Percentiles rank a stretch among this genome's conserved stretches.
phyloP scores from a whole-genome alignment of 108 stramenopile genomes.

The Bacterosira constricta region DNA sequence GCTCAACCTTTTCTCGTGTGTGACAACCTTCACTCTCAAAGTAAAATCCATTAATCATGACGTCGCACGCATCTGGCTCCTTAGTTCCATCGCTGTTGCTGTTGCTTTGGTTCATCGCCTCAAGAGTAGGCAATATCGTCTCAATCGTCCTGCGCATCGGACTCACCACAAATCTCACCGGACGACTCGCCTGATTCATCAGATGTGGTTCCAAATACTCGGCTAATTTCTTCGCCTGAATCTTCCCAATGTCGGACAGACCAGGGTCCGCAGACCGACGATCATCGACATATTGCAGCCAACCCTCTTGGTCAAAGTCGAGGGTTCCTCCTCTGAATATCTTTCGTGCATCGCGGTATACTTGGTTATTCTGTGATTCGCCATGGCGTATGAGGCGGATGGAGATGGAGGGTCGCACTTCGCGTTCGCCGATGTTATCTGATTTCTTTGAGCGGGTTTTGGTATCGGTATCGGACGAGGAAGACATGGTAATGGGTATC shows the following conservation, averaged over 20 bases:
- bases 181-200: conserved; percentile 59
- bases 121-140: conserved; percentile 67
- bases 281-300: conserved; percentile 64
- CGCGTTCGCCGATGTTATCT: conserved; percentile 13
- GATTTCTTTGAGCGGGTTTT: no score
- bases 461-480: no score
- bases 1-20: conserved; percentile 52
- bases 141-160: conserved; percentile 77
- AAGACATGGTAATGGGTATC: not conserved
- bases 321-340: conserved; percentile 60
- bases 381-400: conserved; percentile 73
- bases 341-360: conserved; percentile 61
- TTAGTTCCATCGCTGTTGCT: not conserved
- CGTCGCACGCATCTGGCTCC: conserved; percentile 20
- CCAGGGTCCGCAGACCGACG: conserved; percentile 66
- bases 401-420: conserved; percentile 55
- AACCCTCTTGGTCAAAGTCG: conserved; percentile 69
- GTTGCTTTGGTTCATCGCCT: conserved; percentile 27
- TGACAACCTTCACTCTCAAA: conserved; percentile 80
- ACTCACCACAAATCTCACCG: conserved; percentile 64
- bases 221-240: conserved; percentile 60
- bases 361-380: conserved; percentile 50
- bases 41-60: conserved; percentile 69
- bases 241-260: conserved; percentile 48
- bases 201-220: conserved; percentile 63